A percentile compares a stretch with the other conserved stretches of the same genome.
These are phyloP conservation scores for Pyrus pyrifolia DNA, from an alignment of 306 rosid species.

Conservation along the genomic window DNA sequence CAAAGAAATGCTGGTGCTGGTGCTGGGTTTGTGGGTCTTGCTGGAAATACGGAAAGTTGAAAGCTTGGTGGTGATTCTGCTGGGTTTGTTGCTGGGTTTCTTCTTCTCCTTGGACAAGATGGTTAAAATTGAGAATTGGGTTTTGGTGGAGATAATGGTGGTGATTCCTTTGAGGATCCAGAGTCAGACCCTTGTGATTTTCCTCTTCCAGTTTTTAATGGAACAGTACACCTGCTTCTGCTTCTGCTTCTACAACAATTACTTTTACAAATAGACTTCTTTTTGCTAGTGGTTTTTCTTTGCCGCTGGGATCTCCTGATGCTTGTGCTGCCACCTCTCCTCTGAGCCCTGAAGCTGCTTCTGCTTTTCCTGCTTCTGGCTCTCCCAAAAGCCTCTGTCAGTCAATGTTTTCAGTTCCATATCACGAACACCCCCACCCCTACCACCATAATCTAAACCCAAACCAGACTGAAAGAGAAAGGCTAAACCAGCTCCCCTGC, in stretches of 20 bases:
- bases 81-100: constrained; percentile 13
- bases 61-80: constrained; percentile 11
- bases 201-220: constrained; percentile 67
- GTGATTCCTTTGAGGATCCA: constrained; percentile 72
- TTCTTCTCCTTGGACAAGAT: constrained; percentile 6
- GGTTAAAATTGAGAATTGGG: constrained; percentile 21
- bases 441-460: not conserved
- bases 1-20: not conserved
- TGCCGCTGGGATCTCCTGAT: constrained; percentile 4
- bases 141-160: constrained; percentile 20
- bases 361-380: constrained; percentile 10
- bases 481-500: constrained; percentile 5
- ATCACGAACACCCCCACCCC: constrained; percentile 18
- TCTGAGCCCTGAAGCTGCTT: constrained; percentile 26
- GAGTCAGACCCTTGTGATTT: constrained; percentile 51
- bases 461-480: constrained; percentile 1
- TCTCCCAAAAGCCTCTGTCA: constrained; percentile 59
- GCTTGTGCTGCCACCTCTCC: constrained; percentile 31
- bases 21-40: constrained; percentile 12
- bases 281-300: not conserved
- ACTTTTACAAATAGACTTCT: not conserved
- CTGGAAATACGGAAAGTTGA: constrained; percentile 19
- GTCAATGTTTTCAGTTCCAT: constrained; percentile 66
- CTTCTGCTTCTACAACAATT: not conserved
- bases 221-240: not conserved